Percentiles rank a stretch among this genome's conserved stretches.
phyloP scores from a whole-genome alignment of 2,329 filamentous ascomycete genomes.

The Colletotrichum karsti region DNA sequence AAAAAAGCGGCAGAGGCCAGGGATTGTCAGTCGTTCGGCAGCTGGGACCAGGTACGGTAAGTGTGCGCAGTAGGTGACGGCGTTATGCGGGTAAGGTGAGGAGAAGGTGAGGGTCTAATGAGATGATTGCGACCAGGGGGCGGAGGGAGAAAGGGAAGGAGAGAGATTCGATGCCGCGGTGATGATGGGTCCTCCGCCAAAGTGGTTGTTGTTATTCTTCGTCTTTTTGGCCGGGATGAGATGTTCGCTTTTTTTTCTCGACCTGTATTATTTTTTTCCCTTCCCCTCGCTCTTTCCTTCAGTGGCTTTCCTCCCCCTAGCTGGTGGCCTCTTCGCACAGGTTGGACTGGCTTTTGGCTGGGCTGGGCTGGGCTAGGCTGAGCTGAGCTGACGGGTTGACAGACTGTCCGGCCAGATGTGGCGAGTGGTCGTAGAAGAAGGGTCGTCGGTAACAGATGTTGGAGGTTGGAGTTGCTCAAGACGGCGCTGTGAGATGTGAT shows the following conservation, averaged over 20 bases:
- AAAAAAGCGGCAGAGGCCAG: conserved; percentile 20
- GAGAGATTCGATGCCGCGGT: background rate
- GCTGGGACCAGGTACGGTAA: conserved; percentile 21
- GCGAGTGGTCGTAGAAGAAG: background rate
- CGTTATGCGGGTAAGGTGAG: conserved; percentile 17
- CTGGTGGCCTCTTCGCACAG: background rate
- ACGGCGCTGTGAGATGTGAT: conserved; percentile 21
- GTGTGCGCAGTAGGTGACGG: conserved; percentile 10
- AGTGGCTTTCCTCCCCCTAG: background rate
- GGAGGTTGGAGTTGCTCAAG: conserved; percentile 27
- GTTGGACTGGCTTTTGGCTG: too few relatives aligned
- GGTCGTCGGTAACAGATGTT: background rate
- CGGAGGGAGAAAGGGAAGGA: background rate
- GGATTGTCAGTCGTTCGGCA: conserved; percentile 25
- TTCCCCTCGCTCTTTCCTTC: background rate
- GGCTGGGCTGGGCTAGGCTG: background rate
- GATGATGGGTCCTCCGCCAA: background rate
- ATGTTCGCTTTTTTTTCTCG: background rate
- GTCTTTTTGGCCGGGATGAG: background rate
- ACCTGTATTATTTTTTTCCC: too few relatives aligned
- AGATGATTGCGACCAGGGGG: conserved; percentile 24
- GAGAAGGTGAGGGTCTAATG: conserved; percentile 17
- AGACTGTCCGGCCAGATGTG: background rate
- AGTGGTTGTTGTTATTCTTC: background rate
- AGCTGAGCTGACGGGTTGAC: background rate